Conservation (phyloP, 306 rosid genomes). For the Lathyrus aphaca region DNA sequence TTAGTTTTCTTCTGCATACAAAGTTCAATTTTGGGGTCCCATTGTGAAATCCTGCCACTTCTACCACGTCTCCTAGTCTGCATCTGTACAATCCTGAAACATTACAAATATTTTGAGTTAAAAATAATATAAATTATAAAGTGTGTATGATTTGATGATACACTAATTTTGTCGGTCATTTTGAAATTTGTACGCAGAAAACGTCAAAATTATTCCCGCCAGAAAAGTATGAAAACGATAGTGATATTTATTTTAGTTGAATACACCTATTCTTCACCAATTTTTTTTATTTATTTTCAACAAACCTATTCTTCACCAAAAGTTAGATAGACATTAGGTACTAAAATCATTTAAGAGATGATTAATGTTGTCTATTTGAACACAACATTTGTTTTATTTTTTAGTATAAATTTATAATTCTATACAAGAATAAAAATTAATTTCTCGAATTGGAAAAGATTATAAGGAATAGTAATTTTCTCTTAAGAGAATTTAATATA, state of each 20-base stretch:
- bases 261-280: not conserved
- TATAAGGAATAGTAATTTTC: too few relatives aligned
- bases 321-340: not conserved
- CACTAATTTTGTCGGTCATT: not conserved
- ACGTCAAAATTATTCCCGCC: not conserved
- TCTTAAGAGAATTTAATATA: too few relatives aligned
- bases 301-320: too few relatives aligned
- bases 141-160: not conserved
- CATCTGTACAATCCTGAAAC: constrained; percentile 78
- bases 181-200: not conserved
- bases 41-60: constrained; percentile 76
- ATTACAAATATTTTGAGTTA: not conserved
- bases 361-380: too few relatives aligned
- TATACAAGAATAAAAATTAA: too few relatives aligned
- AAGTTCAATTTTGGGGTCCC: constrained; percentile 82
- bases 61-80: constrained; percentile 94
- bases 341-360: too few relatives aligned
- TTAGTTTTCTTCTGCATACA: constrained; percentile 75
- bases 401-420: too few relatives aligned
- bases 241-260: not conserved
- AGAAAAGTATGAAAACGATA: not conserved
- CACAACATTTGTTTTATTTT: too few relatives aligned
- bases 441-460: too few relatives aligned
- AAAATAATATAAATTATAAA: too few relatives aligned
- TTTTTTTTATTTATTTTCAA: too few relatives aligned